A percentile compares a stretch with the other conserved stretches of the same genome.
Conservation (phyloP, 805 yeast genomes). For the Pichia nanzhaoensis region DNA sequence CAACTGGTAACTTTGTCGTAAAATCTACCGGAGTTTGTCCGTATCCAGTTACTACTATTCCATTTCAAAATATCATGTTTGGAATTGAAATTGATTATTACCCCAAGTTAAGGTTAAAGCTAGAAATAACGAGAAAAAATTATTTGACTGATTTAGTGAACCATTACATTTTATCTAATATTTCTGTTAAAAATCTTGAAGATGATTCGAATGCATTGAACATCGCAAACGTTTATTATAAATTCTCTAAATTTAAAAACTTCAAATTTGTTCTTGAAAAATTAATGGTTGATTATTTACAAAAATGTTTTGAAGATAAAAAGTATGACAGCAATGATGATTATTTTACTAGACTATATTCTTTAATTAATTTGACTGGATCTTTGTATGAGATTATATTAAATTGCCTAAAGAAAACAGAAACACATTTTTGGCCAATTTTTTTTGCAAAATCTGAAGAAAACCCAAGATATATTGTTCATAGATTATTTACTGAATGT, state of each 20-base stretch:
- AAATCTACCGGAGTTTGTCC: conserved; percentile 31
- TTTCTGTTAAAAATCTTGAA: conserved; percentile 13
- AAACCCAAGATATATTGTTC: conserved; percentile 40
- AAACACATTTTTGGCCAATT: conserved; percentile 43
- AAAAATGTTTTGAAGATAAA: conserved; percentile 27
- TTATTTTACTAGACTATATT: conserved; percentile 27
- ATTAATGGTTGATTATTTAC: conserved; percentile 36
- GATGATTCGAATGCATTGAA: conserved; percentile 22
- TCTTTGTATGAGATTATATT: conserved; percentile 34
- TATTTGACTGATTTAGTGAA: conserved; percentile 42
- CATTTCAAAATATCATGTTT: conserved; percentile 41
- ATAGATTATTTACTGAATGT: conserved; percentile 30
- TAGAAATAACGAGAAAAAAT: conserved; percentile 35
- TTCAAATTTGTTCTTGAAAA: conserved; percentile 46
- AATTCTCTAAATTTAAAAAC: conserved; percentile 36
- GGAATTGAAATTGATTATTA: conserved; percentile 42
- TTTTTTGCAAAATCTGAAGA: conserved; percentile 37
- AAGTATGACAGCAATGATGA: conserved; percentile 21
- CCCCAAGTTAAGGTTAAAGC: conserved; percentile 18
- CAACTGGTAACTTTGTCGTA: conserved; percentile 9
- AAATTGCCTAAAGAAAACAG: conserved; percentile 49
- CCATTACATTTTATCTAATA: conserved; percentile 34
- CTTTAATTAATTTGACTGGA: conserved; percentile 30
- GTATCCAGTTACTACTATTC: conserved; percentile 44
- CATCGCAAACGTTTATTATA: conserved; percentile 27